Conservation (phyloP, 768 basidiomycete genomes). For the Pleurotus cornucopiae region DNA sequence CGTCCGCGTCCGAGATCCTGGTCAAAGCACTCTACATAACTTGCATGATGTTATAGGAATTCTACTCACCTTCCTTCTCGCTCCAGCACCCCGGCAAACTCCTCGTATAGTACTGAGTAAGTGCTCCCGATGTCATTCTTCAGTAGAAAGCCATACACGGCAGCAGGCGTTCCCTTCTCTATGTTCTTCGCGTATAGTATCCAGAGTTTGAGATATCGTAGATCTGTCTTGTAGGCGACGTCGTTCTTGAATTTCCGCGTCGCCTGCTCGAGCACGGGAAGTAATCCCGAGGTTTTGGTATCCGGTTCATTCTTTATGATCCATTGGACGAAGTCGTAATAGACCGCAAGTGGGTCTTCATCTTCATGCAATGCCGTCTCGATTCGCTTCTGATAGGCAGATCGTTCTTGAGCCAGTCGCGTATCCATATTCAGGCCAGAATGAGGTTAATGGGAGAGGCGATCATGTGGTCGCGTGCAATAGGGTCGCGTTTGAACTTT, state of each 20-base stretch:
- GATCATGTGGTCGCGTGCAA: background rate
- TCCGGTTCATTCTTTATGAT: constrained; percentile 77
- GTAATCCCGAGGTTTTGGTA: constrained; percentile 67
- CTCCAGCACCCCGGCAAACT: constrained; percentile 82
- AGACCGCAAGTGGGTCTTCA: constrained; percentile 83
- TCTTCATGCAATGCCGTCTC: constrained; percentile 60
- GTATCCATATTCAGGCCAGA: background rate
- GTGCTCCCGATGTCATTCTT: constrained; percentile 71
- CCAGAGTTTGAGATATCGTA: constrained; percentile 93
- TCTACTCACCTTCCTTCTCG: constrained; percentile 65
- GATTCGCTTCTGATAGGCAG: constrained; percentile 35
- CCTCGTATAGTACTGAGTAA: constrained; percentile 83
- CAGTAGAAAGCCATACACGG: constrained; percentile 70
- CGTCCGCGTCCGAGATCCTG: constrained; percentile 76
- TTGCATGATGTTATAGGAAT: background rate
- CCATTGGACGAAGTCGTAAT: constrained; percentile 88
- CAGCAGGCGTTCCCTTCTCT: constrained; percentile 63
- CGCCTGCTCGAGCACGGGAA: constrained; percentile 80
- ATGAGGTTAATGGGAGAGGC: background rate
- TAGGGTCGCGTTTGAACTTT: background rate
- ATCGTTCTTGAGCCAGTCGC: constrained; percentile 21
- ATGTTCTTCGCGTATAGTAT: constrained; percentile 78
- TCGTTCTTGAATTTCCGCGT: constrained; percentile 82
- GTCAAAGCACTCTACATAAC: background rate
- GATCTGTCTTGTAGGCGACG: constrained; percentile 78